These are phyloP conservation scores for Yamadazyma atlantica DNA, from an alignment of 1,139 yeast genomes.

Conservation along the genomic window DNA sequence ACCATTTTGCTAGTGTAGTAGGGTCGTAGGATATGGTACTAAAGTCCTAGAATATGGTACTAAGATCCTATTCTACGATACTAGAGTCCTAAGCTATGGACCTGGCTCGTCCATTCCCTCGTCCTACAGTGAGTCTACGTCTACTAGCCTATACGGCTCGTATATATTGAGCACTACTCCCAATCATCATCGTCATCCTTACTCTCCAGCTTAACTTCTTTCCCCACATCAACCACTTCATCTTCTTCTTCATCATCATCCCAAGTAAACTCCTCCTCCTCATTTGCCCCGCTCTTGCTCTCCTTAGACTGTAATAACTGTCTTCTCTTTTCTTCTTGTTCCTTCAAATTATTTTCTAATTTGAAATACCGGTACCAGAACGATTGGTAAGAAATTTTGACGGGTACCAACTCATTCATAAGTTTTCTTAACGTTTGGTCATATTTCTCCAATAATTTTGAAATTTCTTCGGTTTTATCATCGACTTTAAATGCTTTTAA, in stretches of 20 bases:
- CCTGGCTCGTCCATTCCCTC: too few species aligned
- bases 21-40: too few species aligned
- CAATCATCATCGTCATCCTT: conserved; percentile 57
- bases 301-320: conserved; percentile 48
- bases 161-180: too few species aligned
- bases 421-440: conserved; percentile 52
- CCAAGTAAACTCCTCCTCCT: conserved; percentile 54
- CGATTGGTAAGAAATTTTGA: conserved; percentile 51
- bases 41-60: too few species aligned
- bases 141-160: too few species aligned
- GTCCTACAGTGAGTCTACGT: too few species aligned
- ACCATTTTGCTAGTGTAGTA: too few species aligned
- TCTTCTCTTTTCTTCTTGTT: conserved; percentile 67
- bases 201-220: conserved; percentile 9
- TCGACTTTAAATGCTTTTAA: conserved; percentile 49
- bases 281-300: conserved; percentile 28
- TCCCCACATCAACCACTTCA: conserved; percentile 23
- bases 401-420: conserved; percentile 70
- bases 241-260: conserved; percentile 64
- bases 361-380: conserved; percentile 80
- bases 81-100: too few species aligned
- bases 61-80: too few species aligned
- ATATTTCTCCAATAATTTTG: conserved; percentile 46
- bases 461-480: conserved; percentile 51
- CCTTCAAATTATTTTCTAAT: conserved; percentile 53